Evolutionary conservation across 805 yeast species (phyloP).

Genomic region (Candida hungchunana): DNA sequence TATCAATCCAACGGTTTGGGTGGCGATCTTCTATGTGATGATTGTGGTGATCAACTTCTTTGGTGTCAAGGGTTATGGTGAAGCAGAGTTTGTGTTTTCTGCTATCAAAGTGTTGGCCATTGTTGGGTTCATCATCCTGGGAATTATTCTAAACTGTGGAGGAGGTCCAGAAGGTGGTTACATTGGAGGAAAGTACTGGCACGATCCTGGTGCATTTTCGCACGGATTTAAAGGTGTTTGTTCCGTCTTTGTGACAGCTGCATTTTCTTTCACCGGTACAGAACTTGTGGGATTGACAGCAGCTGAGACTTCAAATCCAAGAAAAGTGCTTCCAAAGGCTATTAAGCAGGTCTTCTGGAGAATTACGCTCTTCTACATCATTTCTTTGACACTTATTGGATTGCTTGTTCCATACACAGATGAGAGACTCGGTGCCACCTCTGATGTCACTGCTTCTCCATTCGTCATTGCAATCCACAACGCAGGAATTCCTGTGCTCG

Average conservation of each 20-base stretch:
- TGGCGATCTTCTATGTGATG: slow-evolving; percentile 42
- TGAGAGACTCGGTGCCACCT: slow-evolving; percentile 42
- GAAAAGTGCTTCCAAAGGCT: slow-evolving; percentile 43
- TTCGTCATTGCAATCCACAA: slow-evolving; percentile 65
- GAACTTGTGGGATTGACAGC: slow-evolving; percentile 52
- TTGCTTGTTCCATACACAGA: slow-evolving; percentile 68
- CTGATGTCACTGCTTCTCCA: slow-evolving; percentile 72
- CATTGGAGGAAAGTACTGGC: slow-evolving; percentile 41
- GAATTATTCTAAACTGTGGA: slow-evolving; percentile 55
- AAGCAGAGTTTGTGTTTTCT: slow-evolving; percentile 53
- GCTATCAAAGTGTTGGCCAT: slow-evolving; percentile 66
- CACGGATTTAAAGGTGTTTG: not conserved
- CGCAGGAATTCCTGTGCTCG: slow-evolving; percentile 56
- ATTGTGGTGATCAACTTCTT: slow-evolving; percentile 37
- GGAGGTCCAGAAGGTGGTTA: slow-evolving; percentile 49
- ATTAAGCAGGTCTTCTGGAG: slow-evolving; percentile 65
- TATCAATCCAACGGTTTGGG: slow-evolving; percentile 42
- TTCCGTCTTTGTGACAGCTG: slow-evolving; percentile 47
- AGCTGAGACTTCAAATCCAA: slow-evolving; percentile 43
- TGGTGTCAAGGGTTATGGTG: slow-evolving; percentile 38
- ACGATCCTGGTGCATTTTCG: not conserved
- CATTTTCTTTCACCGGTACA: slow-evolving; percentile 67
- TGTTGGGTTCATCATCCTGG: slow-evolving; percentile 54
- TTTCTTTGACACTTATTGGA: slow-evolving; percentile 51
- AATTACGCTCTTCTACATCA: slow-evolving; percentile 63